Conservation (phyloP, 257 asterid genomes). For the Solanum virginianum region DNA sequence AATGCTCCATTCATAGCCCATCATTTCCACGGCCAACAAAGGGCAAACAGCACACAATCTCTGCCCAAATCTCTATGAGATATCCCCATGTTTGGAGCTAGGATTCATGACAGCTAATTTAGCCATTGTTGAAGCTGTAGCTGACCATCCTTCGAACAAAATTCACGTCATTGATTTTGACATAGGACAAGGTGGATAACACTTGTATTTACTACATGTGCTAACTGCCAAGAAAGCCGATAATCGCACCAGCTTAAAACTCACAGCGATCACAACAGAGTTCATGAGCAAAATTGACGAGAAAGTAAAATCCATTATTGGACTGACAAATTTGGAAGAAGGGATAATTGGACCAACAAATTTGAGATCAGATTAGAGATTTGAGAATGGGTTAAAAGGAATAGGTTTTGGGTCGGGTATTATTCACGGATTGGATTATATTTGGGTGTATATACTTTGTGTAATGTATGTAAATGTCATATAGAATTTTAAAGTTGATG, state of each 20-base stretch:
- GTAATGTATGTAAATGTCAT: too few species aligned
- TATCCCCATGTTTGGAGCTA: conserved; percentile 65
- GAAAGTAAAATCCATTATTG: background rate
- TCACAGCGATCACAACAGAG: background rate
- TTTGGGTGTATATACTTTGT: too few species aligned
- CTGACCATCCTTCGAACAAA: conserved; percentile 20
- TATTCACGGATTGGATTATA: too few species aligned
- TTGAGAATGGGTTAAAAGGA: too few species aligned
- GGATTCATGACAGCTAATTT: conserved; percentile 82
- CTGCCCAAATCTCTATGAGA: conserved; percentile 44
- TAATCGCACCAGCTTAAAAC: background rate
- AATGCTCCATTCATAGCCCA: background rate
- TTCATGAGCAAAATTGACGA: background rate
- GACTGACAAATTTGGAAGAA: too few species aligned
- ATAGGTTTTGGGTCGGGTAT: too few species aligned
- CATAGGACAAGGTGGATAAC: conserved; percentile 62
- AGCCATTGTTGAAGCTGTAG: conserved; percentile 50
- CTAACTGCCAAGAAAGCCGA: conserved; percentile 32
- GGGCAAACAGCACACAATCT: conserved; percentile 20
- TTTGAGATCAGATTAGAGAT: too few species aligned
- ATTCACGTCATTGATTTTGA: conserved; percentile 80
- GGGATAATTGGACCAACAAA: too few species aligned
- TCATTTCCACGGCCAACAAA: background rate
- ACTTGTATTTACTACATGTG: conserved; percentile 67
- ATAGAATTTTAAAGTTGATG: too few species aligned